Percentiles rank a stretch among this genome's conserved stretches.
Conservation (phyloP, 2,329 filamentous ascomycete species). For the Alternaria metachromatica region DNA sequence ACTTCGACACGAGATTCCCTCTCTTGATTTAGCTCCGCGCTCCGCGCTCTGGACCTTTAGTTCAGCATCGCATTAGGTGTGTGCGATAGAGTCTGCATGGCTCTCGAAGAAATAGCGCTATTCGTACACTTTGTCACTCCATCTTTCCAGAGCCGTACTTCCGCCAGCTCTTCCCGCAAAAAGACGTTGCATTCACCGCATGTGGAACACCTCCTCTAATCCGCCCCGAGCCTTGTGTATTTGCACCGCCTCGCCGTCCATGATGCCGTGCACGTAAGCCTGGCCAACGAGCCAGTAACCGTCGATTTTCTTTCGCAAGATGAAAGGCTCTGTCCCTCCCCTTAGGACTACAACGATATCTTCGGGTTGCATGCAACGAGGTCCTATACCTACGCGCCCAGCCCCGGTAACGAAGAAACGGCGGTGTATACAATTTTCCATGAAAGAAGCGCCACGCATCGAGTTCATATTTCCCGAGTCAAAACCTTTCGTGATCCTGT, state of each 20-base stretch:
- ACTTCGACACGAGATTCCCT: background rate
- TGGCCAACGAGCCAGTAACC: fast-evolving
- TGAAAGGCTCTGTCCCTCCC: fast-evolving
- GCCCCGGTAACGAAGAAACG: background rate
- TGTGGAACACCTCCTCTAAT: background rate
- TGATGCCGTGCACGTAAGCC: background rate
- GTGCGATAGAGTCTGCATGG: too few species aligned
- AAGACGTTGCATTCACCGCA: too few species aligned
- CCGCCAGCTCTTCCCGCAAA: too few species aligned
- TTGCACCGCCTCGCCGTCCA: background rate
- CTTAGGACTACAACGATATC: background rate
- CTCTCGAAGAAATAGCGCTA: too few species aligned
- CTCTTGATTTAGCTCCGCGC: too few species aligned
- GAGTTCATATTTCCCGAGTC: fast-evolving
- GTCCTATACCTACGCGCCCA: background rate
- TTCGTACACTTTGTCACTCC: too few species aligned
- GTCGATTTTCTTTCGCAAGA: background rate
- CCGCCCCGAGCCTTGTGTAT: background rate
- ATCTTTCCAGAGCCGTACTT: too few species aligned
- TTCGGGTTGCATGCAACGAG: background rate
- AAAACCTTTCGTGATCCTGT: fast-evolving
- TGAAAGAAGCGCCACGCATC: fast-evolving
- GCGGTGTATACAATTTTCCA: background rate
- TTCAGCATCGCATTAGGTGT: too few species aligned
- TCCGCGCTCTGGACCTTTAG: too few species aligned